These are phyloP conservation scores for Neoascochyta sp. DNA, from an alignment of 2,329 filamentous ascomycete genomes.

Conservation along the genomic window DNA sequence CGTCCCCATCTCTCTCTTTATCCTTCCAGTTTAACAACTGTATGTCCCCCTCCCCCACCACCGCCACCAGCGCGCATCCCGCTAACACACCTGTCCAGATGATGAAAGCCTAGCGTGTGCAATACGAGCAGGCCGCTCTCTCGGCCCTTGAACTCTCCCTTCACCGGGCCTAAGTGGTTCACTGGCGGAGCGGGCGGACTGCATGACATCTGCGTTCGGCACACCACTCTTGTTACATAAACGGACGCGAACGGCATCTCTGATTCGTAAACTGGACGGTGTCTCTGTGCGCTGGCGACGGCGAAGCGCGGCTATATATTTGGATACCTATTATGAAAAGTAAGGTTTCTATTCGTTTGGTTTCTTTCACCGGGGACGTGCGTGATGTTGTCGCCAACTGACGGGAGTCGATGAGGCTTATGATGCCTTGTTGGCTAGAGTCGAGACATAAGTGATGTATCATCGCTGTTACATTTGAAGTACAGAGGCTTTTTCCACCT, in stretches of 20 bases:
- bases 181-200: conserved; percentile 61
- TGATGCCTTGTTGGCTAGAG: too few relatives aligned
- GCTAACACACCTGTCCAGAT: conserved; percentile 57
- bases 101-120: conserved; percentile 99
- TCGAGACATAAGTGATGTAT: conserved; percentile 3
- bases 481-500: conserved; percentile 22
- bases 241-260: conserved; percentile 99
- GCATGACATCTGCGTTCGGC: conserved; percentile 99
- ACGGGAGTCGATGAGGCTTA: too few relatives aligned
- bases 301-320: neutral
- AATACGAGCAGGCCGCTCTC: conserved; percentile 75
- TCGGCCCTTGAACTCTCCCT: conserved; percentile 77
- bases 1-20: conserved; percentile 54
- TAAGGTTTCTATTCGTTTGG: neutral
- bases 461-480: conserved; percentile 29
- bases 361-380: neutral
- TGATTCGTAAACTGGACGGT: conserved; percentile 67
- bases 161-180: conserved; percentile 85
- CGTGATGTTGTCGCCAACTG: neutral
- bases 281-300: conserved; percentile 13
- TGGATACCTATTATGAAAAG: conserved; percentile 1
- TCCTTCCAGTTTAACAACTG: conserved; percentile 99
- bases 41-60: conserved; percentile 52
- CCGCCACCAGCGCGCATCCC: conserved; percentile 6
- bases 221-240: conserved; percentile 94